Percentiles rank a stretch among this genome's conserved stretches.
Evolutionary conservation across 2,329 filamentous ascomycete genomes (phyloP).

Genomic region (Alternaria triticina): DNA sequence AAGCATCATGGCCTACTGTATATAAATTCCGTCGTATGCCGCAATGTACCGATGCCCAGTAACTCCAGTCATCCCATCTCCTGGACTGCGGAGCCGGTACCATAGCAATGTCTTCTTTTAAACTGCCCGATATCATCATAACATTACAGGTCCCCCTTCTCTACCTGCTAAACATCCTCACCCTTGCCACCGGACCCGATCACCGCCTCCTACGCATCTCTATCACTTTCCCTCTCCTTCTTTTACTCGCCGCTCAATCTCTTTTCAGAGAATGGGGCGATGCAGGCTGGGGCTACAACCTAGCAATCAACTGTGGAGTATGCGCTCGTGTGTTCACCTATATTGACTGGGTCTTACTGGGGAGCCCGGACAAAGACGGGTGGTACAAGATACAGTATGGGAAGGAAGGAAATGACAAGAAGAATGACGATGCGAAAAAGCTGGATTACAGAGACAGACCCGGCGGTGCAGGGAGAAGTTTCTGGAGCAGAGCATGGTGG

Average conservation of each 20-base stretch:
- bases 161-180: slow-evolving; percentile 16
- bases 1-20: not conserved
- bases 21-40: not conserved
- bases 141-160: slow-evolving; percentile 22
- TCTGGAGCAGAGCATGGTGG: slow-evolving; percentile 32
- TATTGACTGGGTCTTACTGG: slow-evolving; percentile 30
- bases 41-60: not conserved
- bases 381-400: slow-evolving; percentile 31
- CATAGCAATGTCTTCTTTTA: slow-evolving; percentile 4
- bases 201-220: slow-evolving; percentile 10
- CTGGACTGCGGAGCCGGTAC: not conserved
- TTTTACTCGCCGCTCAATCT: slow-evolving; percentile 25
- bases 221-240: slow-evolving; percentile 20
- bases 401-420: not conserved
- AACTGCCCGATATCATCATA: slow-evolving; percentile 12
- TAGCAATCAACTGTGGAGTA: slow-evolving; percentile 17
- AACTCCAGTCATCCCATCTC: not conserved
- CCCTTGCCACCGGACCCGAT: slow-evolving; percentile 19
- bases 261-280: slow-evolving; percentile 17
- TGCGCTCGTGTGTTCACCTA: slow-evolving; percentile 13
- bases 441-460: not conserved
- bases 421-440: not conserved
- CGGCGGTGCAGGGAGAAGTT: slow-evolving; percentile 1
- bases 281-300: slow-evolving; percentile 18
- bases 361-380: slow-evolving; percentile 29